These are phyloP conservation scores for Epichloe sibirici DNA, from an alignment of 2,329 filamentous ascomycete species.

Conservation along the genomic window DNA sequence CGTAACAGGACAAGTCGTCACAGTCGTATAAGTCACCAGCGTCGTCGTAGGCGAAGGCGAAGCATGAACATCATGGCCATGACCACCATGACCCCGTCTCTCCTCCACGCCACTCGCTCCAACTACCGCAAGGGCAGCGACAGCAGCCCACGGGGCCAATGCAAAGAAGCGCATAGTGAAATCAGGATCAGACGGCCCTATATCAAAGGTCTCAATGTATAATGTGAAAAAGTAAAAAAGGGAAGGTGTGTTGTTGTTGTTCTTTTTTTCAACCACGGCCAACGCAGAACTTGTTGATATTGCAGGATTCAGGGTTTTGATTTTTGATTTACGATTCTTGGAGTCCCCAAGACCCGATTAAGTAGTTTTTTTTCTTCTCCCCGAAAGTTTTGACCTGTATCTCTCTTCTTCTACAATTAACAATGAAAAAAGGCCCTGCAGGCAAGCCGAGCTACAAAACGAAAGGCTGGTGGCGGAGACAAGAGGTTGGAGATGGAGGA, in stretches of 20 bases:
- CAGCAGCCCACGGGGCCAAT: slow-evolving; percentile 6
- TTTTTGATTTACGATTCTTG: too few relatives aligned
- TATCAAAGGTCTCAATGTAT: too few relatives aligned
- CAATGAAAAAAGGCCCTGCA: too few relatives aligned
- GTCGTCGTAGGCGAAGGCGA: slow-evolving; percentile 10
- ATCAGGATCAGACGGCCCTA: background rate
- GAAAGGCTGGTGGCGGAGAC: background rate
- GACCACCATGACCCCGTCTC: background rate
- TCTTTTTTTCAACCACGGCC: too few relatives aligned
- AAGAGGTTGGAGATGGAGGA: background rate
- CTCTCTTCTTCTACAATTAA: too few relatives aligned
- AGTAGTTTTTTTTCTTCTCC: too few relatives aligned
- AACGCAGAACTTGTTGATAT: too few relatives aligned
- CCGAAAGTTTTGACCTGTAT: too few relatives aligned
- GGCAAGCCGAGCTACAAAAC: background rate
- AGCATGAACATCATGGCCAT: background rate
- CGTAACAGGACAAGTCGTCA: slow-evolving; percentile 34
- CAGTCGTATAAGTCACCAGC: slow-evolving; percentile 26
- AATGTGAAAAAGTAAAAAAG: too few relatives aligned
- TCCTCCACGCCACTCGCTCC: slow-evolving; percentile 1
- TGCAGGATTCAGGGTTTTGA: too few relatives aligned
- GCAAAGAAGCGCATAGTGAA: slow-evolving; percentile 2
- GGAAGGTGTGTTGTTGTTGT: too few relatives aligned
- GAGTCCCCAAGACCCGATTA: too few relatives aligned
- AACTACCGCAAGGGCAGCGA: background rate